These are phyloP conservation scores for Angomonas desouzai DNA, from an alignment of 208 protist species.

Conservation along the genomic window DNA sequence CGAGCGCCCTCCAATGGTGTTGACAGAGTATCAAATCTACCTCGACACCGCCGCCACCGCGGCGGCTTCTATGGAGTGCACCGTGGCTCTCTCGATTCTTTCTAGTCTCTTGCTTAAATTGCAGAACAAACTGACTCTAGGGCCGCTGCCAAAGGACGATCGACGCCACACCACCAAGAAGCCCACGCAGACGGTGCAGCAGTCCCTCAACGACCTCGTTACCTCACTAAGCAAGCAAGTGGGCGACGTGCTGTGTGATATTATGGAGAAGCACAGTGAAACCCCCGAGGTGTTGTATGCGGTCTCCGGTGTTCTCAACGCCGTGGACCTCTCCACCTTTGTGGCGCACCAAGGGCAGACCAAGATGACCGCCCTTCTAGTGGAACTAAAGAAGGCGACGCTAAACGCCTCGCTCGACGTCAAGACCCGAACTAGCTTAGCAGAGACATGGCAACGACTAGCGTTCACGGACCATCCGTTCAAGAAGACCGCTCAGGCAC, in stretches of 20 bases:
- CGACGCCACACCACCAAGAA: conserved; percentile 22
- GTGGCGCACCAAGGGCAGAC: conserved; percentile 33
- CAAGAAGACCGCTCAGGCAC: conserved; percentile 48
- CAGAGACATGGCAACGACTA: conserved; percentile 67
- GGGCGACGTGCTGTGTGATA: conserved; percentile 30
- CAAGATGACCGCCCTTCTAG: conserved; percentile 40
- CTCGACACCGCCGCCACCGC: conserved; percentile 33
- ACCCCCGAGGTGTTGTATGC: conserved; percentile 41
- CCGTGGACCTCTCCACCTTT: conserved; percentile 54
- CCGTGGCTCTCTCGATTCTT: conserved; percentile 49
- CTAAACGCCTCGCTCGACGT: conserved; percentile 21
- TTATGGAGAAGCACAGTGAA: conserved; percentile 53
- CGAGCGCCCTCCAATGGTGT: conserved; percentile 52
- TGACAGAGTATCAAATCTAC: conserved; percentile 53
- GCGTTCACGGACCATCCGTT: conserved; percentile 52
- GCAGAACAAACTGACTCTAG: conserved; percentile 38
- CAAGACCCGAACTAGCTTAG: conserved; percentile 23
- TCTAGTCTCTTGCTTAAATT: conserved; percentile 60
- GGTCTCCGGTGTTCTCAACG: conserved; percentile 39
- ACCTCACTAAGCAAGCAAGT: conserved; percentile 46
- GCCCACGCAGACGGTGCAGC: background rate
- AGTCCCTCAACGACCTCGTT: conserved; percentile 24
- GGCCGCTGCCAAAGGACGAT: conserved; percentile 64
- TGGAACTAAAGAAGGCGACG: conserved; percentile 55
- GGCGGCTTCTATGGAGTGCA: conserved; percentile 35